Base-by-base conservation (phyloP, 2,329 filamentous ascomycete species). In the Penicillium griseofulvum region DNA sequence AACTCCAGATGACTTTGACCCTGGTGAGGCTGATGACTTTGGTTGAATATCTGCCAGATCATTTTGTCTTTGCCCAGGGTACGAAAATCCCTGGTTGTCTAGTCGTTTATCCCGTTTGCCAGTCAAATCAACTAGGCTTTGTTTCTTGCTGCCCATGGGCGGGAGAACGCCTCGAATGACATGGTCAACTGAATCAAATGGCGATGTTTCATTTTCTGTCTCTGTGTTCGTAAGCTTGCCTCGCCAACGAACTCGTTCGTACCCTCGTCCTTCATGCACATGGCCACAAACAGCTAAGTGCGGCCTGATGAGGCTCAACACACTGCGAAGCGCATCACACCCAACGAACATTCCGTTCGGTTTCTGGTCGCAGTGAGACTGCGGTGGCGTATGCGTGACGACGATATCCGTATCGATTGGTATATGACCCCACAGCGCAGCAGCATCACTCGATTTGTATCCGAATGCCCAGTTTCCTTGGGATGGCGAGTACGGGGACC, bases 211-310 rank as follows among this genome's bases (percentile, higher is more conserved):
- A 41, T 22, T 26, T n/a, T 49, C 28, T 14, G n/a, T 41, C 24
- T 33, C 45, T 37, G 46, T 22, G 12, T 36, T 43, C 33, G 38
- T 43, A 46, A 45, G 44, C n/a, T 28, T 42, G 36, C 45, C 11
- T 38, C 17, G 28, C 82, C 83, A 85, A 41, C 67, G 68, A 28
- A 85, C 72, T 29, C 79, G 71, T 63, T 81, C 75, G 46, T 77
- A 81, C 29, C 83, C 83, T 65, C 83, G 72, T 39, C 76, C 79
- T 64, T 81, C 78, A 69, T 85, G 83, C 36, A 83, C 79, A 72
- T 86, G 83, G n/a, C 83, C 83, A 65, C 79, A 85, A 51, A 86
- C 71, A 58, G 76, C 76, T 56, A 86, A 67, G 59, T 71, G 67
- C 26, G 83, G 83, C 50, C 78, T 74, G 28, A 82, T 73, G 33